Conservation (phyloP, 2,329 filamentous ascomycete species). For the Penicillium decumbens region DNA sequence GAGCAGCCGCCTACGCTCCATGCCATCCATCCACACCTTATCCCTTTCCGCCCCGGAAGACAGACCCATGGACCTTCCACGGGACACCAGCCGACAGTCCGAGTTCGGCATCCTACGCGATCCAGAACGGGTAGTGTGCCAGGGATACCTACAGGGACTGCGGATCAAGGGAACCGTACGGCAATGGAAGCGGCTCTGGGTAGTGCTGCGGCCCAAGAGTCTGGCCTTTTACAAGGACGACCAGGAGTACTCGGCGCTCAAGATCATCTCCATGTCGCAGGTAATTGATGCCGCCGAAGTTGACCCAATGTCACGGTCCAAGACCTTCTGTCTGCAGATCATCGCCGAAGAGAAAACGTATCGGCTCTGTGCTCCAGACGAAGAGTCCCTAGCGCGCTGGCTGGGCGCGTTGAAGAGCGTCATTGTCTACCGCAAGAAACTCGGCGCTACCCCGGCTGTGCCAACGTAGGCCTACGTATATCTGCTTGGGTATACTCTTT, state of each 20-base stretch:
- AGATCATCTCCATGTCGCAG: slow-evolving; percentile 71
- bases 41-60: slow-evolving; percentile 28
- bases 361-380: slow-evolving; percentile 70
- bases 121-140: slow-evolving; percentile 85
- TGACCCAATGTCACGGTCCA: slow-evolving; percentile 78
- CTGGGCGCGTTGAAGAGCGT: slow-evolving; percentile 84
- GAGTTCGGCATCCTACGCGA: slow-evolving; percentile 55
- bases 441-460: slow-evolving; percentile 21
- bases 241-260: slow-evolving; percentile 78
- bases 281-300: slow-evolving; percentile 92
- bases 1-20: slow-evolving; percentile 28
- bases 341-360: slow-evolving; percentile 88
- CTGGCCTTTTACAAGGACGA: slow-evolving; percentile 92
- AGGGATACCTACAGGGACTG: slow-evolving; percentile 82
- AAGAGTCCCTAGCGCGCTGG: slow-evolving; percentile 77
- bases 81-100: slow-evolving; percentile 62
- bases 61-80: slow-evolving; percentile 41
- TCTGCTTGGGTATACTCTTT: background rate
- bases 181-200: slow-evolving; percentile 94
- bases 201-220: slow-evolving; percentile 77
- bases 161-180: slow-evolving; percentile 74
- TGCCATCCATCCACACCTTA: slow-evolving; percentile 28
- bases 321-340: slow-evolving; percentile 81
- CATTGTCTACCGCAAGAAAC: slow-evolving; percentile 35
- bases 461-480: slow-evolving; percentile 2